Evolutionary conservation across 768 basidiomycete genomes (phyloP).

Genomic region (Tephrocybe sp.): DNA sequence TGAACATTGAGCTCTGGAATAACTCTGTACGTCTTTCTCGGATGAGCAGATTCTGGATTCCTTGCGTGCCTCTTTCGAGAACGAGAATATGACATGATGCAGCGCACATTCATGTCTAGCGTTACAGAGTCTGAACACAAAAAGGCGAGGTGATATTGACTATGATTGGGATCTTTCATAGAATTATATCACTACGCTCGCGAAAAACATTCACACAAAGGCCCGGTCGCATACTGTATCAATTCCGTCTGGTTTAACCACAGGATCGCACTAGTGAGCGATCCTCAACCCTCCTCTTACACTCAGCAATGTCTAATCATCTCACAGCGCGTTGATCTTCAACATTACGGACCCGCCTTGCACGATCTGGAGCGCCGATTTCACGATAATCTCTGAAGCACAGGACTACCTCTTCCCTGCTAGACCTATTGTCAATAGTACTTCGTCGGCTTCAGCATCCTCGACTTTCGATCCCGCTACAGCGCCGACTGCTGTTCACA

Average conservation of each 20-base stretch:
- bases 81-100: too few relatives aligned
- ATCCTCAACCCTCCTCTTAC: background rate
- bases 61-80: background rate
- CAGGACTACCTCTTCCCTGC: conserved; percentile 18
- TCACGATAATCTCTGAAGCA: conserved; percentile 32
- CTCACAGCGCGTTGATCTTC: conserved; percentile 33
- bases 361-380: conserved; percentile 51
- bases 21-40: conserved; percentile 32
- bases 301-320: background rate
- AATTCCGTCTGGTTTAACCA: conserved; percentile 31
- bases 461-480: conserved; percentile 2
- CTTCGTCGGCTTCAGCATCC: conserved; percentile 6
- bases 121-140: too few relatives aligned
- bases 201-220: conserved; percentile 37
- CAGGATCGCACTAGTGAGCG: conserved; percentile 29
- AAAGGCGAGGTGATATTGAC: conserved; percentile 28
- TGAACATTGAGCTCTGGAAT: conserved; percentile 47
- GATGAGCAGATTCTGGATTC: background rate
- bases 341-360: conserved; percentile 24
- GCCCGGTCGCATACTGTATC: conserved; percentile 25
- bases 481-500: background rate
- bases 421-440: conserved; percentile 17
- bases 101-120: too few relatives aligned
- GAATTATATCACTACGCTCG: conserved; percentile 44
- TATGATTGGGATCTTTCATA: conserved; percentile 20